Base-by-base conservation (phyloP, 352 stramenopile genomes). In the Aphanomyces cochlioides region DNA sequence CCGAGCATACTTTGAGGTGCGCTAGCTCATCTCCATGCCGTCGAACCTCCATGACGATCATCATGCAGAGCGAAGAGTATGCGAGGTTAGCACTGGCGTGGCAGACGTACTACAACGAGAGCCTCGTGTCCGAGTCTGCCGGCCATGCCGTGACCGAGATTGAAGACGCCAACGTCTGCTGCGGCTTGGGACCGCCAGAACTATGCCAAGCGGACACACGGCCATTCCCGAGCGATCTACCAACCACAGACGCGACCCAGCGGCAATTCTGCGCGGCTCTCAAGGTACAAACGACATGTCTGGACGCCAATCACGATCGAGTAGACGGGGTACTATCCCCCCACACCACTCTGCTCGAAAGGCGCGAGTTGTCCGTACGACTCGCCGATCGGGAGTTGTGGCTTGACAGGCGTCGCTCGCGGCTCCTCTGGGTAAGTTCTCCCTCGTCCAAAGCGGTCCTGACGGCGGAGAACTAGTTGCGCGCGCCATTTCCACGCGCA, bases 51-150 rank as follows among this genome's bases (percentile, higher is more conserved):
- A 28, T 28, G 28, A 28, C 28, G 28, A 28, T 28, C 28, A 64
- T 7, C 7, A 5, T 47, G 12, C 75, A 69, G 43, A 88, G 80
- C 65, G 77, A 90, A 63, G 77, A 78, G 34, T 93, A 90, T 38
- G 81, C 79, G 0, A 83, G 85, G 53, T 76, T 78, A 39, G 78
- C 80, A 58, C 74, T 93, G 15, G 84, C 89, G 38, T 93, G 85
- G 85, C 82, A 90, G 54, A 79, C 80, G 19, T 93, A 91, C 69
- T 91, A 89, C 69, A 61, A 71, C 34, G 77, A 80, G 66, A 90
- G 82, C 64, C 47, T 79, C 21, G 67, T 63, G 28, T 72, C 78
- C 41, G 73, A 73, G 36, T 78, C 78, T 8, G 83, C 85, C 38
- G 80, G 82, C 21, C 74, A 82, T 6, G 39, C 53, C 28, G 56